These are phyloP conservation scores for Cladosporium sphaerospermum DNA, from an alignment of 2,329 filamentous ascomycete genomes.

Conservation along the genomic window DNA sequence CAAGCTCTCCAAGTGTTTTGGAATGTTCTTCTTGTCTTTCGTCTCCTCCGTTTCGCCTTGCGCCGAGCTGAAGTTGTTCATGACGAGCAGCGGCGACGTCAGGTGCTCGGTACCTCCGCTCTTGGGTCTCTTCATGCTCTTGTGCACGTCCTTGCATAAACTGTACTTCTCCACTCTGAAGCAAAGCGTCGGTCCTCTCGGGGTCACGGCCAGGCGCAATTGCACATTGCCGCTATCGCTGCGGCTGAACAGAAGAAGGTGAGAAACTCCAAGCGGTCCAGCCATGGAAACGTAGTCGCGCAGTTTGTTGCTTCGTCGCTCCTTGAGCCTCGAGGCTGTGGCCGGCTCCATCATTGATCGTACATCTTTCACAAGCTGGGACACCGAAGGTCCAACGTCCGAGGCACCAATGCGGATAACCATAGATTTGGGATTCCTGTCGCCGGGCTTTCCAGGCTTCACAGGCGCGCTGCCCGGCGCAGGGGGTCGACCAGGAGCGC, in stretches of 20 bases:
- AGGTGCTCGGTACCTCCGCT: constrained; percentile 71
- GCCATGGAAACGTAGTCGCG: constrained; percentile 95
- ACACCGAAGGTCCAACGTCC: constrained; percentile 85
- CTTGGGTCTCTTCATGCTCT: constrained; percentile 74
- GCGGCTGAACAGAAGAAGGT: constrained; percentile 87
- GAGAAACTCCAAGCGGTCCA: constrained; percentile 85
- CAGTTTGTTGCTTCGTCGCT: constrained; percentile 79
- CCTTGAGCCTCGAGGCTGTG: constrained; percentile 82
- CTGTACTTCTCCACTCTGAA: constrained; percentile 95
- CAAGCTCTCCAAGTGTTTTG: constrained; percentile 87
- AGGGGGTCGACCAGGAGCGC: constrained; percentile 54
- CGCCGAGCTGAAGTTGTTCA: constrained; percentile 85
- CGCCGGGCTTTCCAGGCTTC: constrained; percentile 49
- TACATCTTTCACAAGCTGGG: constrained; percentile 85
- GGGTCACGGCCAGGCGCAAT: constrained; percentile 77
- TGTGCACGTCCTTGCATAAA: constrained; percentile 82
- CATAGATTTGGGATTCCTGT: constrained; percentile 85
- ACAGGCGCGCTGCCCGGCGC: constrained; percentile 44
- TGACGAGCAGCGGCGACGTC: constrained; percentile 84
- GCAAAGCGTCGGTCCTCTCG: constrained; percentile 84
- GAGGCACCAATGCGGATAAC: constrained; percentile 94
- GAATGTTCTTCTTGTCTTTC: constrained; percentile 55
- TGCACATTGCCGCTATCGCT: constrained; percentile 89
- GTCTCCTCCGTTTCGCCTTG: constrained; percentile 32
- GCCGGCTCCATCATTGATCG: constrained; percentile 92